Base-by-base conservation (phyloP, 2,329 filamentous ascomycete species). In the Cladophialophora carrionii region DNA sequence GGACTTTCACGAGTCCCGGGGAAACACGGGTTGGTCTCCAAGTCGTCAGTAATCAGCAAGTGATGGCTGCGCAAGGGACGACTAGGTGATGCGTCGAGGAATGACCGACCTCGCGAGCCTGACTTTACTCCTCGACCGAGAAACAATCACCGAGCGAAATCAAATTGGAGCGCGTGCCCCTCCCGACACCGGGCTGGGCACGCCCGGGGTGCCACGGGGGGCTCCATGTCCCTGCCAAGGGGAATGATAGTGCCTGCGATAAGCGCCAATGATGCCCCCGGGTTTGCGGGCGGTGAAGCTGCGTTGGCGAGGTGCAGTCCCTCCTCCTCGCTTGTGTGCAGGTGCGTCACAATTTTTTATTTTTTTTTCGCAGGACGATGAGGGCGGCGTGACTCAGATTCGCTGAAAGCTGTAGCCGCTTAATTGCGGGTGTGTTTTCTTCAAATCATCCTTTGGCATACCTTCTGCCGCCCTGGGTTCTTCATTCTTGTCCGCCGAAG, bases 401-500 rank as follows among this genome's bases (percentile, higher is more conserved):
- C 37, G 29, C 29, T 8, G 29, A 51, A 29, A 20, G 46, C 26
- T 6, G 3, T 3, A 29, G 17, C 31, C 37, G 14, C 46, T 22
- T 22, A 26, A 49, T 20, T 32, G 52, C 49, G 29, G 41, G 26
- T 17, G 57, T 20, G 22, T 20, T 20, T 60, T 7, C 49, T 43
- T 20, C 14, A 48, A 14, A 20, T 49, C 48, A 26, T 14, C 20
- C 20, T 10, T 26, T 48, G 46, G 31, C 54, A 26, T 43, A 17
- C n/a, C 2, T 43, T 26, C 32, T 37, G 20, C 26, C 4, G 24
- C 29, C 51, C 41, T 58, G 37, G 46, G 10, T 6, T 52, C 59
- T 62, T 54, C 65, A 71, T 64, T 12, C 26, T 69, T 41, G 31
- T 32, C n/a, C 31, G 20, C 22, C 17, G 71, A 73, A 75, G 65